Conservation (phyloP, 805 yeast genomes). For the Helenozyma baotianmanensis region DNA sequence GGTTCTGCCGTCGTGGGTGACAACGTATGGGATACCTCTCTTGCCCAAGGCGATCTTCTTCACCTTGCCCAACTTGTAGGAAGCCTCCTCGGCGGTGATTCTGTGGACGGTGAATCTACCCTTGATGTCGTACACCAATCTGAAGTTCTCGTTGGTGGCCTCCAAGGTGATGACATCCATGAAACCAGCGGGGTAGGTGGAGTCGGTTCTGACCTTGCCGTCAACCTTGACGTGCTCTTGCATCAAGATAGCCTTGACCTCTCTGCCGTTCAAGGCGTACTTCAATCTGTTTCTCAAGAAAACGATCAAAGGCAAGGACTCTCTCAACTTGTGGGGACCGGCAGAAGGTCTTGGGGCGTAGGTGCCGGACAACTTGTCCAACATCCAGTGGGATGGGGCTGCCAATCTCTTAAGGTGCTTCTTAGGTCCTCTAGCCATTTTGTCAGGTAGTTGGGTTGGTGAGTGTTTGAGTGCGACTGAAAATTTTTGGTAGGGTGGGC, state of each 20-base stretch:
- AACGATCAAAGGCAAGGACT: constrained; percentile 28
- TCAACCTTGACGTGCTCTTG: constrained; percentile 31
- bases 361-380: constrained; percentile 34
- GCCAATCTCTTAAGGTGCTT: constrained; percentile 35
- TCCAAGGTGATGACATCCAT: constrained; percentile 29
- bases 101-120: constrained; percentile 99
- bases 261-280: constrained; percentile 33
- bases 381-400: constrained; percentile 37
- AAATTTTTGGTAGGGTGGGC: constrained; percentile 11
- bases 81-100: constrained; percentile 97
- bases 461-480: constrained; percentile 2
- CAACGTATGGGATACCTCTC: constrained; percentile 97
- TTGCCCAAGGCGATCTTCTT: constrained; percentile 98
- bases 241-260: constrained; percentile 32
- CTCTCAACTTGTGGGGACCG: constrained; percentile 34
- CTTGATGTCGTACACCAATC: constrained; percentile 96
- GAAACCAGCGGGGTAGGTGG: constrained; percentile 31
- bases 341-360: constrained; percentile 34
- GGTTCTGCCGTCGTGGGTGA: constrained; percentile 99
- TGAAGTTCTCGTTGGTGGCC: constrained; percentile 66
- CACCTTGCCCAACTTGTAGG: constrained; percentile 97
- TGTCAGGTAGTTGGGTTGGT: constrained; percentile 15
- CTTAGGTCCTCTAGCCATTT: constrained; percentile 74
- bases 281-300: constrained; percentile 33
- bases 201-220: constrained; percentile 32